Percentiles rank a stretch among this genome's conserved stretches.
These are phyloP conservation scores for Abrus pulchellus DNA, from an alignment of 306 rosid species.

Conservation along the genomic window DNA sequence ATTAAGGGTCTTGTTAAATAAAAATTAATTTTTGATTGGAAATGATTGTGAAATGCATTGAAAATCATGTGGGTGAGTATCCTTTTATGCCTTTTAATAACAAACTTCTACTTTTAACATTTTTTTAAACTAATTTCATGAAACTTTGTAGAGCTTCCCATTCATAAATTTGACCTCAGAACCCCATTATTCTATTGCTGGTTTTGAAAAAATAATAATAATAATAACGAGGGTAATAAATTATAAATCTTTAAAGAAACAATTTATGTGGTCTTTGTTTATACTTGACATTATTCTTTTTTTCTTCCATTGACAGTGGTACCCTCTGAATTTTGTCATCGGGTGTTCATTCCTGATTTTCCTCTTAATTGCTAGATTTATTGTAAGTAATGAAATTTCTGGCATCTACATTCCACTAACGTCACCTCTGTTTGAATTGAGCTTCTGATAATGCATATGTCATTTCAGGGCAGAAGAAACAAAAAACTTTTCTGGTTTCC, in stretches of 20 bases:
- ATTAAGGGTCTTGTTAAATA: too few species aligned
- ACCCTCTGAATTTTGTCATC: constrained; percentile 76
- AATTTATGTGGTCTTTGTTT: background rate
- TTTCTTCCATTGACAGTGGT: constrained; percentile 63
- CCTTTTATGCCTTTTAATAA: too few species aligned
- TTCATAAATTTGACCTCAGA: background rate
- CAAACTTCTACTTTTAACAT: too few species aligned
- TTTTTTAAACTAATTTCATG: too few species aligned
- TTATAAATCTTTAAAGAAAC: background rate
- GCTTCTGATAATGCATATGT: constrained; percentile 27
- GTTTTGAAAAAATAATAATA: background rate
- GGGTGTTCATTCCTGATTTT: constrained; percentile 85
- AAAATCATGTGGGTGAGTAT: too few species aligned
- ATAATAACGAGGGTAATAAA: background rate
- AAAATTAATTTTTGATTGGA: too few species aligned
- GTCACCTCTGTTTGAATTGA: constrained; percentile 27
- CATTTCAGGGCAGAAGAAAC: constrained; percentile 79
- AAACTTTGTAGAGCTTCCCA: background rate
- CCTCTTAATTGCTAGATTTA: constrained; percentile 66
- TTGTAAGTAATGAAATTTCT: constrained; percentile 64
- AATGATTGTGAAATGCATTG: too few species aligned
- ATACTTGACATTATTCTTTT: constrained; percentile 28
- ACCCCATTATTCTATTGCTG: background rate
- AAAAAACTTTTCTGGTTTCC: constrained; percentile 88
- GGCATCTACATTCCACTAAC: background rate